phyloP scores from a whole-genome alignment of 2,329 filamentous ascomycete genomes.

The Fusarium pseudonygamai region DNA sequence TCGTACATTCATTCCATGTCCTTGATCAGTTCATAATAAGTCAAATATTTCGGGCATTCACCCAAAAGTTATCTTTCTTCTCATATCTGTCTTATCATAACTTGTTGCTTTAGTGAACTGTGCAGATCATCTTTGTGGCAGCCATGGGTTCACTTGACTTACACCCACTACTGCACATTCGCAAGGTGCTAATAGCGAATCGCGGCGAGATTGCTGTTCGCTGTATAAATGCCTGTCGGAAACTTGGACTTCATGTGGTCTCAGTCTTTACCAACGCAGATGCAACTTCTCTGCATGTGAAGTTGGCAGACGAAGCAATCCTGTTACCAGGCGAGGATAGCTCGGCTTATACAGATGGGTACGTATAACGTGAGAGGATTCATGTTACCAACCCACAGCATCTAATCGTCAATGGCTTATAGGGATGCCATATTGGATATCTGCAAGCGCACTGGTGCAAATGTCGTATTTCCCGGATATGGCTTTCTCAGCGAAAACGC shows the following conservation, averaged over 20 bases:
- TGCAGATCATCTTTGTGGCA: neutral
- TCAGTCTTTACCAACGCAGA: neutral
- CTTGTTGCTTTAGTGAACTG: neutral
- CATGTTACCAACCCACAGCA: neutral
- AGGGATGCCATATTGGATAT: neutral
- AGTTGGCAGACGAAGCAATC: neutral
- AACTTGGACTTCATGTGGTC: neutral
- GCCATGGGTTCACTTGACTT: neutral
- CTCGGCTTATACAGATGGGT: neutral
- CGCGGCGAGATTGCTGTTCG: neutral
- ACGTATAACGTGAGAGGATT: neutral
- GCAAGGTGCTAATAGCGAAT: neutral
- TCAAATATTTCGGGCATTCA: neutral
- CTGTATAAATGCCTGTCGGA: neutral
- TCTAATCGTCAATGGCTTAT: neutral
- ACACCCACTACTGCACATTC: neutral
- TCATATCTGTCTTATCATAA: neutral
- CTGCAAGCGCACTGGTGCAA: neutral
- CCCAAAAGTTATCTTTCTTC: rapidly evolving
- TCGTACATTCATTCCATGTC: neutral
- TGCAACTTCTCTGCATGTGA: neutral
- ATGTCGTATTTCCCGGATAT: neutral
- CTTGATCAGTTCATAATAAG: neutral
- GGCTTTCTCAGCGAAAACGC: neutral
- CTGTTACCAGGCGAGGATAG: neutral